Base-by-base conservation (phyloP, 2,329 filamentous ascomycete species). In the Xylaria sp. region DNA sequence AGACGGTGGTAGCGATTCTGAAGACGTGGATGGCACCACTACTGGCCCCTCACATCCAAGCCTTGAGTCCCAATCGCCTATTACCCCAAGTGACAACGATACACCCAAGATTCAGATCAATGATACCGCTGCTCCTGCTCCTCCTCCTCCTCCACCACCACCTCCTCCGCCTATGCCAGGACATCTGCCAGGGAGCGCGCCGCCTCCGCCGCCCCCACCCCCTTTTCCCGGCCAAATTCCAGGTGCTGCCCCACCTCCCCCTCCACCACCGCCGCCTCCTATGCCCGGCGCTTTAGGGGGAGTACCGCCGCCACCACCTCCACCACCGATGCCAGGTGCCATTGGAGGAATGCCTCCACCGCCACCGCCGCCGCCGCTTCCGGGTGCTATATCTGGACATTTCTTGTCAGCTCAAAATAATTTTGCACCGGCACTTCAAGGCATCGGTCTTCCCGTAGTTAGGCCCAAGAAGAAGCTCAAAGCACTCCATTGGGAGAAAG, bases 391-490 rank as follows among this genome's bases (percentile, higher is more conserved):
- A 71, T 90, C 91, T 65, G 93, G 93, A 8, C 91, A 93, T 71
- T 98, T 92, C 83, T 82, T 97, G 71, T 86, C 90, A 57, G 88
- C 91, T 72, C 85, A 89, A 73, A 85, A 86, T 39, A 84, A 85
- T 66, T 87, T 88, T 69, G 82, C 84, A 23, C 79, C 86, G 5
- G 78, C 86, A 15, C 82, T 89, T 25, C 87, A 89, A 23, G 87
- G 89, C 8, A 85, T 93, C 74, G 89, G 91, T 52, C 83, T 97
- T 75, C 91, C 93, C 43, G 92, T 94, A 69, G 93, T 94, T 62
- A 87, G 95, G 75, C 94, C 96, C 25, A 98, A 98, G 88, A 98
- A 97, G 90, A 99, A 98, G 86, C 93, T 99, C 81, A 99, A 99
- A 89, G 95, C 95, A 68, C 87, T 99, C 74, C 96, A 99, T 83